Base-by-base conservation (phyloP, 2,329 filamentous ascomycete species). In the Thelonectria rubi region DNA sequence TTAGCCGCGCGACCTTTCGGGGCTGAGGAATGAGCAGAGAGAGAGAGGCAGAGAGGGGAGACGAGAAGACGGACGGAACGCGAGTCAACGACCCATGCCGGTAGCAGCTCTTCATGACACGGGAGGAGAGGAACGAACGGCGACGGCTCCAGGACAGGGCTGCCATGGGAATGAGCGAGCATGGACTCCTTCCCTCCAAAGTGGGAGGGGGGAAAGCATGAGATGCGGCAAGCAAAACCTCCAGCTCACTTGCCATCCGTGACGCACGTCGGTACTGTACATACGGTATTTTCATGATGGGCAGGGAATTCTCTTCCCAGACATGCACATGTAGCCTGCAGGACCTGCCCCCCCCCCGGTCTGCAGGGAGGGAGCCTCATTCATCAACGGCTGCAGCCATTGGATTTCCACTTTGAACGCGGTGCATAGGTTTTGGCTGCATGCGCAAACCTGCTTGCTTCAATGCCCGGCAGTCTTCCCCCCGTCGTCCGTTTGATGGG, bases 331-430 rank as follows among this genome's bases (percentile, higher is more conserved):
- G 34, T 10, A 37, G 34, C 34, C 26, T 30, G 26, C 26, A 9
- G 34, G 15, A 15, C 12, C 26, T 5, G 26, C 5, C 12, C 3
- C 14, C 5, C 10, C 32, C 34, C 15, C 5, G 34, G 3, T 14
- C 15, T 14, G 34, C 34, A 37, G 34, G 34, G 34, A 37, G 14
- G 34, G 34, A 37, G 34, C 34, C 34, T 37, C 34, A 37, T 12
- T 37, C 11, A 7, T 14, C 34, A 37, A 37, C 5, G 7, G 34
- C 3, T 15, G 34, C 4, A 30, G 26, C 26, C 50, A 59, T n/a
- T n/a, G n/a, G n/a, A n/a, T 59, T 54, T 59, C 56, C 56, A 30
- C 37, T 59, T 59, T 50, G 40, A 54, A 54, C 50, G 43, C 18
- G n/a, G 17, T 58, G 56, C 56, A 48, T 57, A 18, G 48, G 56